Percentiles rank a stretch among this genome's conserved stretches.
Conservation (phyloP, 1,139 yeast genomes). For the Blastobotrys elegans region DNA sequence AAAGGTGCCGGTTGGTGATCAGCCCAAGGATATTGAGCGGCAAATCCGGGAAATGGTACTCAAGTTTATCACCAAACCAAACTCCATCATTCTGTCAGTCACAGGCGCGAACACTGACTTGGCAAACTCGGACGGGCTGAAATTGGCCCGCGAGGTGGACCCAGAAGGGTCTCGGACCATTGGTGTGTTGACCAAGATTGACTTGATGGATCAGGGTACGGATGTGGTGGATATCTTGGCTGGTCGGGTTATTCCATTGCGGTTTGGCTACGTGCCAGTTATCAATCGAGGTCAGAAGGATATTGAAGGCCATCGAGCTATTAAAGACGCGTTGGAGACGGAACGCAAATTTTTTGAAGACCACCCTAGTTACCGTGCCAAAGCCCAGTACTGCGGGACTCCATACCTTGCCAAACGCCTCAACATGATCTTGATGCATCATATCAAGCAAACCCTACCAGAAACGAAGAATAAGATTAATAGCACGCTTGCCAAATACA, state of each 20-base stretch:
- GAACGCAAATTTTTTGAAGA: slow-evolving; percentile 80
- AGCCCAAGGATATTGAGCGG: slow-evolving; percentile 93
- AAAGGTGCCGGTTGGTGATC: slow-evolving; percentile 98
- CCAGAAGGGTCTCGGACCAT: slow-evolving; percentile 97
- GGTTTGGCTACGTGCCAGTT: slow-evolving; percentile 96
- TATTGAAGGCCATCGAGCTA: slow-evolving; percentile 79
- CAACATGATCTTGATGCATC: slow-evolving; percentile 85
- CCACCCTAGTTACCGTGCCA: slow-evolving; percentile 90
- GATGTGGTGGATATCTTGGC: slow-evolving; percentile 96
- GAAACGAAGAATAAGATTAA: slow-evolving; percentile 92
- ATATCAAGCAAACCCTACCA: slow-evolving; percentile 91
- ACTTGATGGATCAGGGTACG: slow-evolving; percentile 96
- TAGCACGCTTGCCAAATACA: slow-evolving; percentile 81
- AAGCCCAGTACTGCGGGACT: slow-evolving; percentile 92
- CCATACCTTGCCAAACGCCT: slow-evolving; percentile 92
- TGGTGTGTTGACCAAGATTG: slow-evolving; percentile 95
- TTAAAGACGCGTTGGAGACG: slow-evolving; percentile 78
- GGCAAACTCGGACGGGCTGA: slow-evolving; percentile 96
- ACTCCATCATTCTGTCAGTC: slow-evolving; percentile 91
- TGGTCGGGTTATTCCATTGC: slow-evolving; percentile 90
- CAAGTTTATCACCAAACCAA: slow-evolving; percentile 91
- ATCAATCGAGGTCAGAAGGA: slow-evolving; percentile 98
- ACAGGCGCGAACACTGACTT: slow-evolving; percentile 97
- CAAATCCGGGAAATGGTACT: slow-evolving; percentile 93
- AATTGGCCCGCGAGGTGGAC: slow-evolving; percentile 94